Evolutionary conservation across 352 stramenopile species (phyloP).

Genomic region (Globisporangium takayamanum): DNA sequence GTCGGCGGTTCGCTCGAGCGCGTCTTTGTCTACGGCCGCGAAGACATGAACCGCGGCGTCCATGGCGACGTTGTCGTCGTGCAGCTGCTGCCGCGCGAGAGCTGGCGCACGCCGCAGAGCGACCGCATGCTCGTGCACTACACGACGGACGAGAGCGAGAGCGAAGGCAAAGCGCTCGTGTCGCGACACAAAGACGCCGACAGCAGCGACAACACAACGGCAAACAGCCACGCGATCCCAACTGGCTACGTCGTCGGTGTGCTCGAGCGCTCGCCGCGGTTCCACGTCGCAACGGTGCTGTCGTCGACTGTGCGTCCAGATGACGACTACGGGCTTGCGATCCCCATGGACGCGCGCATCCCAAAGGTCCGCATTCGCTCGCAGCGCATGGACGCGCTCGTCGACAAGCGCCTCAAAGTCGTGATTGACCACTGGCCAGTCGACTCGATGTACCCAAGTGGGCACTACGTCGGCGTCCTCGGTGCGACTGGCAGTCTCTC

Average conservation of each 20-base stretch:
- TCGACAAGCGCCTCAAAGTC: conserved; percentile 79
- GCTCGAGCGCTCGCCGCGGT: conserved; percentile 57
- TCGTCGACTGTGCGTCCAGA: conserved; percentile 46
- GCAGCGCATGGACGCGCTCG: conserved; percentile 60
- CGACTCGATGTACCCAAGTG: conserved; percentile 73
- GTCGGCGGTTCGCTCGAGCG: conserved; percentile 23
- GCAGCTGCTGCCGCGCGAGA: conserved; percentile 74
- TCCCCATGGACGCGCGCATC: conserved; percentile 77
- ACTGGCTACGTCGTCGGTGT: conserved; percentile 83
- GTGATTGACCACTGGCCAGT: conserved; percentile 73
- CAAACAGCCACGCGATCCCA: conserved; percentile 32
- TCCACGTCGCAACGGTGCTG: conserved; percentile 69
- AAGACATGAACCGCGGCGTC: conserved; percentile 94
- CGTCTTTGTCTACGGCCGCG: conserved; percentile 67
- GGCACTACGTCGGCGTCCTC: conserved; percentile 76
- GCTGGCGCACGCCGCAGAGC: conserved; percentile 72
- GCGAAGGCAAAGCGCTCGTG: neutral
- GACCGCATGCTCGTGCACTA: conserved; percentile 72
- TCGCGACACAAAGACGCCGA: conserved; percentile 11
- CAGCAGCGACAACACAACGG: neutral
- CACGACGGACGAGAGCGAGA: conserved; percentile 35
- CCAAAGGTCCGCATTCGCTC: conserved; percentile 79
- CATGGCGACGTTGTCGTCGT: conserved; percentile 97
- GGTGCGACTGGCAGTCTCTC: conserved; percentile 50
- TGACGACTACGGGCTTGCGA: conserved; percentile 69